A percentile compares a stretch with the other conserved stretches of the same genome.
phyloP scores from a whole-genome alignment of 139 green algal species.

The Chlorella ohadii region DNA sequence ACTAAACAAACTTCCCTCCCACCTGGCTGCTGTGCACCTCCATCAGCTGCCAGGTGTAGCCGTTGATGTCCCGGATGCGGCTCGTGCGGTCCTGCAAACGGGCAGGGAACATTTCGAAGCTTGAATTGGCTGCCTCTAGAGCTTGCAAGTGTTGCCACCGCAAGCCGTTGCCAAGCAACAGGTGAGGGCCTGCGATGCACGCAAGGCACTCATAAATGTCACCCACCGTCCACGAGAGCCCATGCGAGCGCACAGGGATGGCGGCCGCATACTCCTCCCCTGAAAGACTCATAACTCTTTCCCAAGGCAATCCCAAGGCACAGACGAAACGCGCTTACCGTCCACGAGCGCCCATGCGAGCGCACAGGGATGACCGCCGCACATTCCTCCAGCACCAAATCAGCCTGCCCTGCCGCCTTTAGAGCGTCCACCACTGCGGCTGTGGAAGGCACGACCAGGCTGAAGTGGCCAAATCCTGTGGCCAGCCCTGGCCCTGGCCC shows the following conservation, averaged over 20 bases:
- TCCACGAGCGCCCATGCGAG: neutral
- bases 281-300: too few species aligned
- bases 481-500: too few species aligned
- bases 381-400: neutral
- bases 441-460: neutral
- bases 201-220: too few species aligned
- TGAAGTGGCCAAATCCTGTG: neutral
- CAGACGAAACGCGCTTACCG: too few species aligned
- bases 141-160: too few species aligned
- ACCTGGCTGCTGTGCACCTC: neutral
- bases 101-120: too few species aligned
- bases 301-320: too few species aligned
- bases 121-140: too few species aligned
- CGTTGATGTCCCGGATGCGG: neutral
- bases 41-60: constrained; percentile 1
- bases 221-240: neutral
- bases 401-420: too few species aligned
- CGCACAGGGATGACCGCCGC: neutral
- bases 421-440: neutral
- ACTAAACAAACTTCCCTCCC: neutral
- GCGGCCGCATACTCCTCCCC: neutral
- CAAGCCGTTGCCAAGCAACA: too few species aligned
- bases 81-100: neutral
- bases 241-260: neutral
- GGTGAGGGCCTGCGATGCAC: too few species aligned